A percentile compares a stretch with the other conserved stretches of the same genome.
These are phyloP conservation scores for Atkinsonella hypoxylon DNA, from an alignment of 2,329 filamentous ascomycete genomes.

Conservation along the genomic window DNA sequence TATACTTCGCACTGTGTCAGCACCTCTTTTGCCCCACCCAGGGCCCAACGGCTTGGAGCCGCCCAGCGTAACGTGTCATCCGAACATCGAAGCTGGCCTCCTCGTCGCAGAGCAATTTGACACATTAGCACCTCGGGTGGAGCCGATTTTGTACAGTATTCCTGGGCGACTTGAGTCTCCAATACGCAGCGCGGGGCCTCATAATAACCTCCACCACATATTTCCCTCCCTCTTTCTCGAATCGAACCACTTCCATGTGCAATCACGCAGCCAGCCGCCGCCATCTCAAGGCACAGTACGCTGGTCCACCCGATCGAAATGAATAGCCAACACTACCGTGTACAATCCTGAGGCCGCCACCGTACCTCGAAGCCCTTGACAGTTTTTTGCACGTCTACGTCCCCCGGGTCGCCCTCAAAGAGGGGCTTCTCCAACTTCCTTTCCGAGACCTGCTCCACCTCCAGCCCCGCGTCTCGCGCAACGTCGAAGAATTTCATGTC, in stretches of 20 bases:
- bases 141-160: too few species aligned
- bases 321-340: background rate
- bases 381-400: conserved; percentile 68
- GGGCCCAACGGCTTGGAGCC: background rate
- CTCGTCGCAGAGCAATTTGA: too few species aligned
- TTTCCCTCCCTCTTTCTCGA: background rate
- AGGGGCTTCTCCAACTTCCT: conserved; percentile 73
- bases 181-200: background rate
- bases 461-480: conserved; percentile 57
- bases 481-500: conserved; percentile 81
- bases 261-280: background rate
- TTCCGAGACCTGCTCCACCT: conserved; percentile 70
- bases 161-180: too few species aligned
- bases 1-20: background rate
- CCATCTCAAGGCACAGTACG: background rate
- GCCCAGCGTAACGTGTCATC: conserved; percentile 8
- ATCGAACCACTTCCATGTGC: background rate
- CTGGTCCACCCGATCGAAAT: background rate
- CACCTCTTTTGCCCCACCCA: background rate
- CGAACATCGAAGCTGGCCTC: background rate
- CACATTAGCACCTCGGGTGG: background rate
- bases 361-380: conserved; percentile 66
- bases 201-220: too few species aligned
- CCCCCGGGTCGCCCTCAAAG: conserved; percentile 81
- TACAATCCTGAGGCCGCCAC: conserved; percentile 33